A percentile compares a stretch with the other conserved stretches of the same genome.
phyloP scores from a whole-genome alignment of 441 rosid genomes.

The Brassica hybrid region DNA sequence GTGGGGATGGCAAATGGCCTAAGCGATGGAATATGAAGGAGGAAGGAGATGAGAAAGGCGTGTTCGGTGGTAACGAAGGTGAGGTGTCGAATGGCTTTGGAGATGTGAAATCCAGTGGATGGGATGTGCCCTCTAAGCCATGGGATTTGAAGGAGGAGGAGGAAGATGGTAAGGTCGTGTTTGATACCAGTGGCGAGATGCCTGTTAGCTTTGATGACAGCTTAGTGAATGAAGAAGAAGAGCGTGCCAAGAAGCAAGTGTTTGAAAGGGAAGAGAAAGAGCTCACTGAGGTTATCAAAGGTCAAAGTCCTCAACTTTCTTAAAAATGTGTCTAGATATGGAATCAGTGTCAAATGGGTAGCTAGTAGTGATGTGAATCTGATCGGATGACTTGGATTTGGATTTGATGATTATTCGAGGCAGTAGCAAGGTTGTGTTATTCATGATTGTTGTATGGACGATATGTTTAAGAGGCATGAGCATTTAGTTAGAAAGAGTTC shows the following conservation, averaged over 20 bases:
- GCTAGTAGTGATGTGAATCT: background rate
- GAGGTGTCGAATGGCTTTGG: slow-evolving; percentile 15
- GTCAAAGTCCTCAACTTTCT: slow-evolving; percentile 33
- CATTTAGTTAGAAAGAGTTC: background rate
- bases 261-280: slow-evolving; percentile 66
- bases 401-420: no score
- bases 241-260: slow-evolving; percentile 48
- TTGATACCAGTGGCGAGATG: slow-evolving; percentile 49
- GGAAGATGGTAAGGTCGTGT: slow-evolving; percentile 49
- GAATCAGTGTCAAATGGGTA: background rate
- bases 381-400: slow-evolving; percentile 12
- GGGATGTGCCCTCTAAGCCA: slow-evolving; percentile 44
- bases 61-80: slow-evolving; percentile 50
- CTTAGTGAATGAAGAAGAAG: slow-evolving; percentile 37
- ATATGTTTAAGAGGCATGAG: background rate
- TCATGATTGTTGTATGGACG: no score
- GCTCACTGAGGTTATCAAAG: slow-evolving; percentile 65
- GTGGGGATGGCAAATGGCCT: slow-evolving; percentile 34
- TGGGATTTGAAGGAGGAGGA: slow-evolving; percentile 63
- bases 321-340: background rate
- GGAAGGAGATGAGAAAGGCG: slow-evolving; percentile 49
- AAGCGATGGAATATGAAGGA: slow-evolving; percentile 61
- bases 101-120: slow-evolving; percentile 23
- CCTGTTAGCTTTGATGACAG: slow-evolving; percentile 28
- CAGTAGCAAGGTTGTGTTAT: no score